Evolutionary conservation across 192 early-diverging fungal genomes (phyloP).

Genomic region (Coemansia guatemalensis): DNA sequence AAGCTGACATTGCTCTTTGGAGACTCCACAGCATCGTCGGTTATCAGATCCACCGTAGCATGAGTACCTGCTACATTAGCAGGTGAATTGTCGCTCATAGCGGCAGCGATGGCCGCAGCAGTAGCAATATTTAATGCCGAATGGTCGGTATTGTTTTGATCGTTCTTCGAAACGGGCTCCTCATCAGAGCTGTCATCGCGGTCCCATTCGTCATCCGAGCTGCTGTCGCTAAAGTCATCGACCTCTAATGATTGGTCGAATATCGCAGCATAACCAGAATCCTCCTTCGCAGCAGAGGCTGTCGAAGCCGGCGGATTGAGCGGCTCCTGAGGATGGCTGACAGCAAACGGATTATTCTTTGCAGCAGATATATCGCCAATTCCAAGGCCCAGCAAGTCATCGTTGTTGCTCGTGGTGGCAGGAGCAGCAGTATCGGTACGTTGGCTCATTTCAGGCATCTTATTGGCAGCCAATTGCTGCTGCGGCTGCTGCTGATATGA

Average conservation of each 20-base stretch:
- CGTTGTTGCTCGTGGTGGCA: neutral
- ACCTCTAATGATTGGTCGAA: slow-evolving; percentile 27
- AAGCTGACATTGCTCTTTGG: slow-evolving; percentile 38
- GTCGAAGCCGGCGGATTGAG: neutral
- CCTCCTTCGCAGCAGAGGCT: neutral
- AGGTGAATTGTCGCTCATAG: neutral
- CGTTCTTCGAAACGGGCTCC: slow-evolving; percentile 1
- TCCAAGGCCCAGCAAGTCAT: neutral
- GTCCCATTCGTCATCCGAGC: slow-evolving; percentile 46
- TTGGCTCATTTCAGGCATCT: slow-evolving; percentile 20
- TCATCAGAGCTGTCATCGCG: slow-evolving; percentile 49
- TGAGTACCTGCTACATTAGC: neutral
- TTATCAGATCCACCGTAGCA: neutral
- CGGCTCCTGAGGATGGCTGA: slow-evolving; percentile 1
- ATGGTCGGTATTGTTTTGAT: neutral
- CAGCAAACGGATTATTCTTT: slow-evolving; percentile 35
- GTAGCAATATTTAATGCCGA: neutral
- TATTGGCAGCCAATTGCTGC: neutral
- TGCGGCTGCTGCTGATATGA: too few relatives aligned
- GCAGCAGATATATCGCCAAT: neutral
- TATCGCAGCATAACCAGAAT: slow-evolving; percentile 8
- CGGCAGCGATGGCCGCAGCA: neutral
- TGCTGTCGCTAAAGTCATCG: slow-evolving; percentile 23
- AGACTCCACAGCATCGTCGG: slow-evolving; percentile 4
- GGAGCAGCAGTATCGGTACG: neutral